Base-by-base conservation (phyloP, 495 filamentous ascomycete genomes). In the Hypomontagnella submonticulosa region DNA sequence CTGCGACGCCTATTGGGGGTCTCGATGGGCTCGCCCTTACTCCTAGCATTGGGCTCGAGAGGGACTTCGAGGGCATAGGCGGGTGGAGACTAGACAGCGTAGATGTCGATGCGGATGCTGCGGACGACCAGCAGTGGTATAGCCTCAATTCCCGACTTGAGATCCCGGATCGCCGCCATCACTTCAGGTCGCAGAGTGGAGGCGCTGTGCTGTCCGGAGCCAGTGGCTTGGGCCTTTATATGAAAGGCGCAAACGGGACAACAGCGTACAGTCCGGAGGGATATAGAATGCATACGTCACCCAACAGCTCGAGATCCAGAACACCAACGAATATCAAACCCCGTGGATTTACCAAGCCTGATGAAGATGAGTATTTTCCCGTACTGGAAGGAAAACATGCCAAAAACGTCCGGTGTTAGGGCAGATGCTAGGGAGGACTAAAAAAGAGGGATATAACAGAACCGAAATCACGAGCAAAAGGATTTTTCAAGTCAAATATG, bases 1-100 rank as follows among this genome's bases (percentile, higher is more conserved):
- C 76, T 5, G 57, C 74, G 9, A 79, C 77, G 1, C 73, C 77
- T 2, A 62, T 71, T 3, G 61, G 61, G 5, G 72, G 73, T 11
- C 58, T 73, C 10, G 70, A 70, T 20, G 73, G 77, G 12, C 59
- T 81, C 3, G 71, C 67, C 19, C 44, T 83, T 10, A 73, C 73
- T 12, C 75, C 79, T 8, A 78, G 73, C 27, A 61, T 79, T 11
- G 79, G 81, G 1, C 60, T 83, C 16, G 81, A 83, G 50, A 82
- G 91, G 4, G 92, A 96, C 75, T 96, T 89, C 67, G 92, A 96
- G 77, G 92, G 91, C n/a, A 83, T 96, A 2, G 92, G 92, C 10
- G 92, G 92, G 1, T 93, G 90, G 91, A 80, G 89, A 52, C 59
- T 85, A 12, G 73, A 73, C 18, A 75, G 75, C 7, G 53, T 51